Base-by-base conservation (phyloP, 202 grass and related monocot genomes). In the Setaria italica region DNA sequence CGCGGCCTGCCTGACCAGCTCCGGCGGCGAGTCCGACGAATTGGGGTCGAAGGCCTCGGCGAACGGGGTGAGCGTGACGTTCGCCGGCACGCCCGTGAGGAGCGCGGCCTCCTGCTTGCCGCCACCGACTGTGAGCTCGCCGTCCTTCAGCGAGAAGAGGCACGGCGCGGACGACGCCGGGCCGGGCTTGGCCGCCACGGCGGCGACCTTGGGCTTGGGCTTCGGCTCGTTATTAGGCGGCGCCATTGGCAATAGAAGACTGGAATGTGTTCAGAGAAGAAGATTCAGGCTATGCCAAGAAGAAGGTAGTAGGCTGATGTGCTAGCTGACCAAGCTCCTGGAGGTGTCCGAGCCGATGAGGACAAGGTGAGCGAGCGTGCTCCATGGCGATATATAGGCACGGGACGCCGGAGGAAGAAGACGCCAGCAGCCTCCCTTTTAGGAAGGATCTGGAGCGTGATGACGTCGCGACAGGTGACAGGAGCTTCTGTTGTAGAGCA, bases 21-120 rank as follows among this genome's bases (percentile, higher is more conserved):
- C 79, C 3, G 0, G 6, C 7, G 88, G 83, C 37, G 76, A 83
- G 43, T 56, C 55, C 0, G 72, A 59, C 2, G 81, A 7, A 0
- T 0, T 9, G 7, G 16, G 55, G 37, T 86, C 39, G 70, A 85
- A 54, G 20, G 56, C 64, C 0, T 41, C 21, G 2, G 60, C 50
- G 55, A 90, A 88, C 20, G 78, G 76, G 0, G 74, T 72, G 29
- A 90, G 72, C 3, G 86, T 73, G 7, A 93, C 88, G 53, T 84
- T 86, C 25, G 15, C 46, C 1, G 88, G 88, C 3, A 90, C 83
- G 32, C 21, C 79, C 0, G 83, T 76, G 75, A 93, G 82, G 4
- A 86, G 79, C 4, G 74, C 12, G 37, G 67, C 19, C 15, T 6
- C 4, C 46, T n/a, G 25, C 25, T 25, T 25, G 30, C 17, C 30